Evolutionary conservation across 2,329 filamentous ascomycete genomes (phyloP).

Genomic region (Colletotrichum incanum): DNA sequence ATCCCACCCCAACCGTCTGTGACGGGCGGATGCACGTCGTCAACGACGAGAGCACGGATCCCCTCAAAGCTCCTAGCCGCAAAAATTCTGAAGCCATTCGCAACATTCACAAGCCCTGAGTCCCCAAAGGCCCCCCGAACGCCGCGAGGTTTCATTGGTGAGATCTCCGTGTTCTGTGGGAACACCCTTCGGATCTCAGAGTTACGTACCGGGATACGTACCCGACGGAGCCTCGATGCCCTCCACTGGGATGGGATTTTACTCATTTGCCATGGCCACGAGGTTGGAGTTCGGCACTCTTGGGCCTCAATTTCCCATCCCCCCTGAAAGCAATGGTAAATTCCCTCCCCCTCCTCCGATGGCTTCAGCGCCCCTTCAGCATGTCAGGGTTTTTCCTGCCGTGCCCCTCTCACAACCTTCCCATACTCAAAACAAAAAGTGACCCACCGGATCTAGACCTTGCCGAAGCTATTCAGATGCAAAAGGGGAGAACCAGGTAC

Average conservation of each 20-base stretch:
- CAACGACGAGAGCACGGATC: slow-evolving; percentile 17
- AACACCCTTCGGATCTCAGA: slow-evolving; percentile 21
- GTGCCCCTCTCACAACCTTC: slow-evolving; percentile 8
- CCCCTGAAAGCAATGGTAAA: slow-evolving; percentile 5
- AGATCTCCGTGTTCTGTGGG: slow-evolving; percentile 26
- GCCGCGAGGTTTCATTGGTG: slow-evolving; percentile 27
- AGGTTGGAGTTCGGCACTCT: slow-evolving; percentile 26
- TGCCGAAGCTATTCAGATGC: slow-evolving; percentile 25
- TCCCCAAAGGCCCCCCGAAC: not conserved
- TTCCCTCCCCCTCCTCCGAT: slow-evolving; percentile 18
- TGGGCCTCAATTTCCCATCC: slow-evolving; percentile 42
- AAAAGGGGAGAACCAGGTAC: not conserved
- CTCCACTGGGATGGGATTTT: slow-evolving; percentile 39
- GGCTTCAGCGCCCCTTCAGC: slow-evolving; percentile 23
- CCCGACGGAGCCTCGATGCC: slow-evolving; percentile 3
- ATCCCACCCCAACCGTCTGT: slow-evolving; percentile 6
- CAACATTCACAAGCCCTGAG: not conserved
- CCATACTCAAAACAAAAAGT: not conserved
- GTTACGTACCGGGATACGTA: slow-evolving; percentile 21
- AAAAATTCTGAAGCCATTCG: slow-evolving; percentile 33
- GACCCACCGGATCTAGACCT: slow-evolving; percentile 31
- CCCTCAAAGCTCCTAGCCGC: not conserved
- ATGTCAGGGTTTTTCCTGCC: slow-evolving; percentile 10
- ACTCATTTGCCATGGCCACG: slow-evolving; percentile 34
- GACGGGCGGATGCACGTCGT: not conserved